Base-by-base conservation (phyloP, 352 stramenopile species). In the Aphanomyces cochlioides region DNA sequence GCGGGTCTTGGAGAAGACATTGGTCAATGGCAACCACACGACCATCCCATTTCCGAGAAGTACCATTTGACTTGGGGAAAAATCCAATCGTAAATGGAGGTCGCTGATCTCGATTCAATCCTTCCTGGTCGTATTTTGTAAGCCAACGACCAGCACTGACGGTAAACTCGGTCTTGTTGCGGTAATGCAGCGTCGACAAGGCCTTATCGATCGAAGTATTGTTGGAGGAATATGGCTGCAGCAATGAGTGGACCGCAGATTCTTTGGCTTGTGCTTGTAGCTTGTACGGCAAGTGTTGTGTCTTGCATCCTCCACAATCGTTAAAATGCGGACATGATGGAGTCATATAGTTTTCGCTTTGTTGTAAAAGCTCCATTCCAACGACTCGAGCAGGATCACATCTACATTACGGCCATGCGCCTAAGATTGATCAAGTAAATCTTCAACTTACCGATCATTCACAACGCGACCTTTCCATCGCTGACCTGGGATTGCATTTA, bases 111-210 rank as follows among this genome's bases (percentile, higher is more conserved):
- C 34, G 8, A 5, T 54, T 19, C 21, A 50, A 50, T 4, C 71
- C 40, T 8, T n/a, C 34, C 40, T 79, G 79, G 3, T 92, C 82
- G 15, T 67, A 75, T 4, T 80, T 69, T 34, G 90, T 68, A 28
- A 90, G 67, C 85, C 85, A 91, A 0, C 83, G 82, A n/a, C 81
- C 81, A 3, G 83, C 85, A 66, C 81, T 91, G 65, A 83, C 90
- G 7, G 85, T 91, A 66, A 93, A 93, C 71, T 93, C 85, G 77
- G 89, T 91, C 69, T 93, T 93, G 77, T 91, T 93, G 65, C 85
- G 82, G 71, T 93, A 93, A 43, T 79, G 66, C 54, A 82, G 85
- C 8, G 78, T 53, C 3, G 45, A 66, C 21, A 7, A 6, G 1
- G 43, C 36, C 0, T 59, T 21, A 4, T 66, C 41, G 7, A 73